These are phyloP conservation scores for Terfezia claveryi DNA, from an alignment of 495 filamentous ascomycete genomes.

Conservation along the genomic window DNA sequence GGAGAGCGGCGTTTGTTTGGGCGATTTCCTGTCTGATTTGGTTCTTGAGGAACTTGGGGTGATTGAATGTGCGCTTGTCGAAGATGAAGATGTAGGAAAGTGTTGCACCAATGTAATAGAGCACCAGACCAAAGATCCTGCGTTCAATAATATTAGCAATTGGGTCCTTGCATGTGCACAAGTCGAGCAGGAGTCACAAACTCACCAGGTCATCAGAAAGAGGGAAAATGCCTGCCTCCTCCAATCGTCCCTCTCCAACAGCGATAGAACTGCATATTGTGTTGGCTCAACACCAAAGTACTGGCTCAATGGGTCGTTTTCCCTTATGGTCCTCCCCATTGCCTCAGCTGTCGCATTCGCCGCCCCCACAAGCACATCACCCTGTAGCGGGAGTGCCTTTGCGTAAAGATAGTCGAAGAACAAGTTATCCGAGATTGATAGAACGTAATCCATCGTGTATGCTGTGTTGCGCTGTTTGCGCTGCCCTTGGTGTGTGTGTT, in stretches of 20 bases:
- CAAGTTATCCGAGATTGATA: constrained; percentile 69
- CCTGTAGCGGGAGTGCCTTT: constrained; percentile 34
- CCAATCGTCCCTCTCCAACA: constrained; percentile 57
- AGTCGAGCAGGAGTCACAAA: not conserved
- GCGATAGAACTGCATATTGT: constrained; percentile 61
- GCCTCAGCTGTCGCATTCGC: constrained; percentile 18
- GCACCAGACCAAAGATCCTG: constrained; percentile 62
- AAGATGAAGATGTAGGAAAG: constrained; percentile 84
- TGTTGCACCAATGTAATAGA: constrained; percentile 68
- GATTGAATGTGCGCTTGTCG: constrained; percentile 70
- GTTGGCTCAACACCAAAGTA: constrained; percentile 49
- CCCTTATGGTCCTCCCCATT: constrained; percentile 28
- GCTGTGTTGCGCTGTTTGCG: not conserved
- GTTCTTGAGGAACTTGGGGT: constrained; percentile 90
- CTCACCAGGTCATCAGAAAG: constrained; percentile 70
- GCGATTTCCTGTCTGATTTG: constrained; percentile 71
- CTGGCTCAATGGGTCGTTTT: constrained; percentile 51
- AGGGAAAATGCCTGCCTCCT: constrained; percentile 55
- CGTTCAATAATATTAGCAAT: not conserved
- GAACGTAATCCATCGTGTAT: constrained; percentile 59
- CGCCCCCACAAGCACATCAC: constrained; percentile 21
- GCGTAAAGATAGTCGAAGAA: constrained; percentile 68
- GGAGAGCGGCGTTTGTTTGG: constrained; percentile 53
- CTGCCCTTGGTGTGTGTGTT: too few species aligned
- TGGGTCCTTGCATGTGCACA: not conserved